A percentile compares a stretch with the other conserved stretches of the same genome.
These are phyloP conservation scores for Zygoascus tannicola DNA, from an alignment of 805 yeast genomes.

Conservation along the genomic window DNA sequence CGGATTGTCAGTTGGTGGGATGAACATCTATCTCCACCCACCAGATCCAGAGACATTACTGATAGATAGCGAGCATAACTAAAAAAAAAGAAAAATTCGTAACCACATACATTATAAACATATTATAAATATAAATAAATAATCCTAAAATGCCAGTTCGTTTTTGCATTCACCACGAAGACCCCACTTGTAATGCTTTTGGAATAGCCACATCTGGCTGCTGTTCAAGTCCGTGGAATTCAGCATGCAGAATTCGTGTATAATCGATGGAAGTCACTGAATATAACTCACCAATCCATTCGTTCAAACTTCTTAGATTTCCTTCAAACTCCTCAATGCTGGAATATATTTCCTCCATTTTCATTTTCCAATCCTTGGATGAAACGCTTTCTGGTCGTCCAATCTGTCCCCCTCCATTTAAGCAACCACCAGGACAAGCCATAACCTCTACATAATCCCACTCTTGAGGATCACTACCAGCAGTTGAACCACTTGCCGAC, in stretches of 20 bases:
- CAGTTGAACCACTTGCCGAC: slow-evolving; percentile 12
- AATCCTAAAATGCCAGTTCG: no score
- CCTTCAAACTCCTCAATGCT: slow-evolving; percentile 12
- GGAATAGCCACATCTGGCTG: background rate
- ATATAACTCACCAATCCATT: slow-evolving; percentile 11
- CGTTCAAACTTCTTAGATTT: background rate
- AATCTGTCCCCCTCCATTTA: slow-evolving; percentile 93
- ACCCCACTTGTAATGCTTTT: slow-evolving; percentile 3
- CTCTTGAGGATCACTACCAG: slow-evolving; percentile 43
- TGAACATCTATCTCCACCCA: no score
- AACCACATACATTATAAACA: no score
- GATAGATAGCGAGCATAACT: no score
- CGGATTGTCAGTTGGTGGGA: no score
- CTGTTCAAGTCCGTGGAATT: slow-evolving; percentile 12
- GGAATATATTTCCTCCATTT: slow-evolving; percentile 31
- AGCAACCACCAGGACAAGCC: slow-evolving; percentile 98
- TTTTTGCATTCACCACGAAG: slow-evolving; percentile 1
- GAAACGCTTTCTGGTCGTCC: slow-evolving; percentile 31
- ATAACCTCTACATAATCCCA: slow-evolving; percentile 85
- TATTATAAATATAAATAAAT: no score
- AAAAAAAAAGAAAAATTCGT: no score
- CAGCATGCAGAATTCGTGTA: slow-evolving; percentile 9
- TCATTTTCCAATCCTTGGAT: slow-evolving; percentile 26
- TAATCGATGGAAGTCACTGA: background rate
- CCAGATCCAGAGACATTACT: no score